These are phyloP conservation scores for Sporobolomyces phaffii DNA, from an alignment of 768 basidiomycete species.

Conservation along the genomic window DNA sequence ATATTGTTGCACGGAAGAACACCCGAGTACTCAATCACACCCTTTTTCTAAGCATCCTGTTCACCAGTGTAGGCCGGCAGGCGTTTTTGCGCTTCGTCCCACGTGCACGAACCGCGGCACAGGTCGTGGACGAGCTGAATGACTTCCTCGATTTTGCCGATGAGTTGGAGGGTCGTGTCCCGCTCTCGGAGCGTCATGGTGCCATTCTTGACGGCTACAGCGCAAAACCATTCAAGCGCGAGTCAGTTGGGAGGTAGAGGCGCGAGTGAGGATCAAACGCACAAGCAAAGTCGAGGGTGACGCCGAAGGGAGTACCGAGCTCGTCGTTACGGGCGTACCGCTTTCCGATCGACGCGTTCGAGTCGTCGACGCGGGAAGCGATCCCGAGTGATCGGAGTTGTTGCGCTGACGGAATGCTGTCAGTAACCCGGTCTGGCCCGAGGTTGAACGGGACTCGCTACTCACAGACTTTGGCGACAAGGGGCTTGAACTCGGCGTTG, in stretches of 20 bases:
- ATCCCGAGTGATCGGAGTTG: slow-evolving; percentile 83
- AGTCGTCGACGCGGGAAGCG: slow-evolving; percentile 91
- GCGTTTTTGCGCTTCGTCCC: slow-evolving; percentile 65
- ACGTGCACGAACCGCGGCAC: slow-evolving; percentile 66
- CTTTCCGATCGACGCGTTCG: slow-evolving; percentile 87
- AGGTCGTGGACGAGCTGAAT: slow-evolving; percentile 71
- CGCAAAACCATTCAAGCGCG: neutral
- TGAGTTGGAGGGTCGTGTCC: slow-evolving; percentile 86
- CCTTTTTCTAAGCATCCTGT: slow-evolving; percentile 60
- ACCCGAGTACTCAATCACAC: too few species aligned
- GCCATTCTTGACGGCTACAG: slow-evolving; percentile 73
- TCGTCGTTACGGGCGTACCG: slow-evolving; percentile 98
- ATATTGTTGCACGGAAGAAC: too few species aligned
- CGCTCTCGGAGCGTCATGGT: slow-evolving; percentile 94
- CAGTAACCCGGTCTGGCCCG: too few species aligned
- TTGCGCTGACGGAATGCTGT: slow-evolving; percentile 53
- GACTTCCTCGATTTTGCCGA: slow-evolving; percentile 83
- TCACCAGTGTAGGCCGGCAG: slow-evolving; percentile 79
- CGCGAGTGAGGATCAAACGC: slow-evolving; percentile 43
- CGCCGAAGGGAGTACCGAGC: slow-evolving; percentile 91
- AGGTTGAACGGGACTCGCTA: slow-evolving; percentile 41
- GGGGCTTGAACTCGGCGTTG: slow-evolving; percentile 72
- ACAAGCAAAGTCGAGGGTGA: slow-evolving; percentile 94
- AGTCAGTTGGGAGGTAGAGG: neutral
- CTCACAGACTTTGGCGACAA: slow-evolving; percentile 85